Conservation (phyloP, 2,329 filamentous ascomycete species). For the Coniosporium tulheliwenetii region DNA sequence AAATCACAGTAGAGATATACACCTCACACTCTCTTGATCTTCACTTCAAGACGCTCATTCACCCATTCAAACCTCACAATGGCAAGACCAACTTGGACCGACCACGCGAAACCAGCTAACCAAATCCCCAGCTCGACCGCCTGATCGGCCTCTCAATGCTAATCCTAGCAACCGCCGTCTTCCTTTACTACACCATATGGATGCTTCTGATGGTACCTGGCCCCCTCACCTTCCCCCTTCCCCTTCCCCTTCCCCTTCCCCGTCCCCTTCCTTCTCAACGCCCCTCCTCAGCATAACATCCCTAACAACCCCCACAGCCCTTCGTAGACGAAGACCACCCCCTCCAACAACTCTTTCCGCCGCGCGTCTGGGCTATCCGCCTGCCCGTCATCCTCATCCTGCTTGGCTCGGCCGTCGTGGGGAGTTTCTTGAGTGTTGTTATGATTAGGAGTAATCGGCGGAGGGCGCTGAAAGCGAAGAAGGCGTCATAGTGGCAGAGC, state of each 20-base stretch:
- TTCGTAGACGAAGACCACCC: slow-evolving; percentile 93
- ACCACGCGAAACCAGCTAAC: no score
- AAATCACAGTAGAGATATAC: no score
- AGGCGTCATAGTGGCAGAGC: slow-evolving; percentile 45
- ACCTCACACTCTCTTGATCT: neutral
- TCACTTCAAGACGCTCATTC: neutral
- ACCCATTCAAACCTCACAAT: neutral
- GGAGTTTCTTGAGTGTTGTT: slow-evolving; percentile 87
- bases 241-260: neutral
- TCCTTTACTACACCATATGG: slow-evolving; percentile 94
- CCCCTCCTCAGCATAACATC: neutral
- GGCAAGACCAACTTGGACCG: neutral
- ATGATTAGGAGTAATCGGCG: slow-evolving; percentile 99
- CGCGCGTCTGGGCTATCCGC: slow-evolving; percentile 95
- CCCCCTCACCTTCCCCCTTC: neutral
- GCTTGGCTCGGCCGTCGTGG: slow-evolving; percentile 81
- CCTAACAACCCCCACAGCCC: slow-evolving; percentile 41
- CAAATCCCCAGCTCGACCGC: slow-evolving; percentile 63
- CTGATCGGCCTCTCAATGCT: slow-evolving; percentile 63
- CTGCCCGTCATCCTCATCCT: slow-evolving; percentile 95
- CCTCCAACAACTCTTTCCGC: slow-evolving; percentile 88
- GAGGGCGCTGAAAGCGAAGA: slow-evolving; percentile 93
- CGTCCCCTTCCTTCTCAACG: neutral
- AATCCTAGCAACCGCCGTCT: slow-evolving; percentile 55
- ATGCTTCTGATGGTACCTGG: slow-evolving; percentile 78